Evolutionary conservation across 2,329 filamentous ascomycete species (phyloP).

Genomic region (Phialemoniopsis sp.): DNA sequence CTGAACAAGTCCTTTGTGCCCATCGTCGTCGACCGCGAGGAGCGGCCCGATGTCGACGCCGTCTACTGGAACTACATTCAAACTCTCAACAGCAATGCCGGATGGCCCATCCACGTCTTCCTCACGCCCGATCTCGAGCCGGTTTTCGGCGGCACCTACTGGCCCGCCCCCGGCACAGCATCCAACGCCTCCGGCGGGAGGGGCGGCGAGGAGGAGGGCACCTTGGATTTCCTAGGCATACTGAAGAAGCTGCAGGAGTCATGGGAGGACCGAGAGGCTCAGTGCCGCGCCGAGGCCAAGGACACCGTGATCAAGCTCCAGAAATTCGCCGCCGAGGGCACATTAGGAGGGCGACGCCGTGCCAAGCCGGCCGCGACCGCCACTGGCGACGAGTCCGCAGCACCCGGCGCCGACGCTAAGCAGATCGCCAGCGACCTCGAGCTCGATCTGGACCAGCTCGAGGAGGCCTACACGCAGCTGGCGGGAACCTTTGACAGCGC

Average conservation of each 20-base stretch:
- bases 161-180: slow-evolving; percentile 72
- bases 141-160: slow-evolving; percentile 95
- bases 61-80: slow-evolving; percentile 99
- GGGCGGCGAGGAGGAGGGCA: slow-evolving; percentile 47
- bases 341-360: slow-evolving; percentile 43
- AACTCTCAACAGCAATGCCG: slow-evolving; percentile 82
- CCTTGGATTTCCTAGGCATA: slow-evolving; percentile 76
- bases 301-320: slow-evolving; percentile 77
- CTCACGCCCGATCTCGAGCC: slow-evolving; percentile 89
- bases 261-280: slow-evolving; percentile 81
- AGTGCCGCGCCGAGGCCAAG: slow-evolving; percentile 77
- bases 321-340: slow-evolving; percentile 87
- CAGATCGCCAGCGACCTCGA: slow-evolving; percentile 47
- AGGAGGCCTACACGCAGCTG: slow-evolving; percentile 84
- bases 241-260: slow-evolving; percentile 69
- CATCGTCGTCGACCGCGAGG: slow-evolving; percentile 88
- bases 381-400: slow-evolving; percentile 2
- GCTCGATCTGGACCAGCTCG: slow-evolving; percentile 83
- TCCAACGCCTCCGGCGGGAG: slow-evolving; percentile 32
- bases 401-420: slow-evolving; percentile 16
- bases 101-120: slow-evolving; percentile 97
- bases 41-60: slow-evolving; percentile 87
- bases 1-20: slow-evolving; percentile 88
- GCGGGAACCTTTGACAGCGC: slow-evolving; percentile 72
- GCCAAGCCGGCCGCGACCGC: slow-evolving; percentile 18